Conservation (phyloP, 345 rosid genomes). For the Gossypium sturtianum region DNA sequence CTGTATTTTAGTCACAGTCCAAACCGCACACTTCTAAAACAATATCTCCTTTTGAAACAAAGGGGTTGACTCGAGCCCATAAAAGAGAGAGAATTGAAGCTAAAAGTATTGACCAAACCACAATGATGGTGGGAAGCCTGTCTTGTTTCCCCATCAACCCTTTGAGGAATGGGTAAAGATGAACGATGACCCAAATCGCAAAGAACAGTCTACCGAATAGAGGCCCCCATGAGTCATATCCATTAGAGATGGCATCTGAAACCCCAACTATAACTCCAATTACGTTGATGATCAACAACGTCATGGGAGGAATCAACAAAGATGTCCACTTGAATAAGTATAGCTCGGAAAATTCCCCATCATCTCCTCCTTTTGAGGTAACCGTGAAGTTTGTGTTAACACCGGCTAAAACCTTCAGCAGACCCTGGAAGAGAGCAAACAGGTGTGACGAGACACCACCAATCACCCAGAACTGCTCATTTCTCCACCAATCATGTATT, state of each 20-base stretch:
- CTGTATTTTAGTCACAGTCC: slow-evolving; percentile 31
- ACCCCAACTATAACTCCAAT: slow-evolving; percentile 54
- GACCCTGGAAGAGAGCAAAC: slow-evolving; percentile 64
- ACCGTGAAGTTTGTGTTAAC: slow-evolving; percentile 60
- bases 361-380: slow-evolving; percentile 58
- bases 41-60: slow-evolving; percentile 35
- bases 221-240: slow-evolving; percentile 70
- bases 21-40: slow-evolving; percentile 51
- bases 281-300: slow-evolving; percentile 46
- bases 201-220: slow-evolving; percentile 54
- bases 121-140: slow-evolving; percentile 52
- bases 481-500: slow-evolving; percentile 74
- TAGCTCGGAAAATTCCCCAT: slow-evolving; percentile 61
- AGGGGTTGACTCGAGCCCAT: slow-evolving; percentile 61
- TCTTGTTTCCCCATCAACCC: slow-evolving; percentile 56
- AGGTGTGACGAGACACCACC: slow-evolving; percentile 60
- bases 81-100: slow-evolving; percentile 49
- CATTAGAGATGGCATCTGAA: slow-evolving; percentile 57
- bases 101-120: slow-evolving; percentile 58
- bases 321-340: slow-evolving; percentile 66
- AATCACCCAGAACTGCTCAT: slow-evolving; percentile 74
- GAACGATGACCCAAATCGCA: slow-evolving; percentile 58
- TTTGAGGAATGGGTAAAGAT: slow-evolving; percentile 64
- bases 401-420: slow-evolving; percentile 62
- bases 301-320: slow-evolving; percentile 48